These are phyloP conservation scores for Cladosporium sp. DNA, from an alignment of 2,329 filamentous ascomycete genomes.

Conservation along the genomic window DNA sequence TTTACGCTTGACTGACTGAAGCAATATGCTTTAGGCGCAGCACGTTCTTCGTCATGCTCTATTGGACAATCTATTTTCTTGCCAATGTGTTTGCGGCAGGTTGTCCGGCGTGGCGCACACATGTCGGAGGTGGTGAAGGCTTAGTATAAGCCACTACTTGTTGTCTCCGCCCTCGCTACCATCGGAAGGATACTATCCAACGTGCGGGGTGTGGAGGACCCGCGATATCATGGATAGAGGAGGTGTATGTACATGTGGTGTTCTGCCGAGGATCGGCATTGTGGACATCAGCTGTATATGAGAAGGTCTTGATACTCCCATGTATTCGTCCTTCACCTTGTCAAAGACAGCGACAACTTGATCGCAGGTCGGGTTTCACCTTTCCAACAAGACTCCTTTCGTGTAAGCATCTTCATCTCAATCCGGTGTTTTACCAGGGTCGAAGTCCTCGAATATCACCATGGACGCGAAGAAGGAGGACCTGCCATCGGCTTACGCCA, in stretches of 20 bases:
- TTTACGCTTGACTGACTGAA: neutral
- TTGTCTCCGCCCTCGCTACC: neutral
- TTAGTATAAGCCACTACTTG: neutral
- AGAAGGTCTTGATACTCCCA: neutral
- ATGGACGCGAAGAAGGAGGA: conserved; percentile 44
- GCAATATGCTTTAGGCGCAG: neutral
- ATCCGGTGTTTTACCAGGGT: conserved; percentile 28
- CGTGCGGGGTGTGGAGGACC: conserved; percentile 13
- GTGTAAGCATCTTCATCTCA: neutral
- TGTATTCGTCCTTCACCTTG: neutral
- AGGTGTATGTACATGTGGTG: neutral
- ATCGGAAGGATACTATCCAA: neutral
- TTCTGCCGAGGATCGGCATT: neutral
- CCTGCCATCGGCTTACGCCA: conserved; percentile 16
- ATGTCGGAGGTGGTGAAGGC: neutral
- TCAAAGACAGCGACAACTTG: neutral
- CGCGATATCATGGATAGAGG: neutral
- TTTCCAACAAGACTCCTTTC: neutral
- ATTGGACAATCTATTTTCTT: neutral
- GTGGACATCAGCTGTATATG: neutral
- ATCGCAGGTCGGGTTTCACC: neutral
- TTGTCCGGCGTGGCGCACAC: neutral
- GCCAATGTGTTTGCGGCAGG: neutral
- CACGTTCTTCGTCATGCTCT: neutral
- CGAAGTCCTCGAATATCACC: conserved; percentile 16